Conservation (phyloP, 129 eudicot genomes). For the Dittrichia graveolens region DNA sequence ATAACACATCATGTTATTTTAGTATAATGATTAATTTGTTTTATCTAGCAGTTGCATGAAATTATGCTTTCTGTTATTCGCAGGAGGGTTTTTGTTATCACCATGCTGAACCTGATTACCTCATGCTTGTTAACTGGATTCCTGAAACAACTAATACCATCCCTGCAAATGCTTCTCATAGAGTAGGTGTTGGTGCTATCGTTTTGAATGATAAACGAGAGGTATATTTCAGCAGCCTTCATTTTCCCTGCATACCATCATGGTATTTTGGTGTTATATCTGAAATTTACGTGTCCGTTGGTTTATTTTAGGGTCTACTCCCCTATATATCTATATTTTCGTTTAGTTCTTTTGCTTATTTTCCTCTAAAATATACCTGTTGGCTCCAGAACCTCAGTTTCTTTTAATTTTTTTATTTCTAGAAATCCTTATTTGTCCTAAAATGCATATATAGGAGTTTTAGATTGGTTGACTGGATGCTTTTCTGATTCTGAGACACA, state of each 20-base stretch:
- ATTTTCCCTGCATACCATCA: slow-evolving; percentile 29
- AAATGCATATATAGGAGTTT: slow-evolving; percentile 1
- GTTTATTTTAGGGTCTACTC: neutral
- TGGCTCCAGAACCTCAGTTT: slow-evolving; percentile 1
- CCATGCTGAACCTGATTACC: slow-evolving; percentile 80
- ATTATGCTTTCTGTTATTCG: slow-evolving; percentile 19
- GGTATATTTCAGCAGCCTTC: slow-evolving; percentile 38
- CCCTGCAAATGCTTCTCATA: slow-evolving; percentile 84
- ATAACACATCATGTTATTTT: neutral
- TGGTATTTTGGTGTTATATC: slow-evolving; percentile 27
- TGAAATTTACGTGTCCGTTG: slow-evolving; percentile 1
- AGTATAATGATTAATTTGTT: slow-evolving; percentile 3
- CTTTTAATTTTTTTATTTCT: neutral
- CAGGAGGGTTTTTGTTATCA: slow-evolving; percentile 91
- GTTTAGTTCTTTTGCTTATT: neutral
- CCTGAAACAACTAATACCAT: slow-evolving; percentile 58
- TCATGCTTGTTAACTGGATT: slow-evolving; percentile 88
- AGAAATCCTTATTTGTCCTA: slow-evolving; percentile 1
- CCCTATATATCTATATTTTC: slow-evolving; percentile 1
- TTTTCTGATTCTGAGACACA: slow-evolving; percentile 15
- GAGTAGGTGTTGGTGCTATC: slow-evolving; percentile 74
- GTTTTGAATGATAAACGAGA: slow-evolving; percentile 73
- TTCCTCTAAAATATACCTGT: neutral
- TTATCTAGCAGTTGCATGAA: slow-evolving; percentile 6
- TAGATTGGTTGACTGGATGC: neutral